These are phyloP conservation scores for Plectosphaerella cucumerina DNA, from an alignment of 2,329 filamentous ascomycete species.

Conservation along the genomic window DNA sequence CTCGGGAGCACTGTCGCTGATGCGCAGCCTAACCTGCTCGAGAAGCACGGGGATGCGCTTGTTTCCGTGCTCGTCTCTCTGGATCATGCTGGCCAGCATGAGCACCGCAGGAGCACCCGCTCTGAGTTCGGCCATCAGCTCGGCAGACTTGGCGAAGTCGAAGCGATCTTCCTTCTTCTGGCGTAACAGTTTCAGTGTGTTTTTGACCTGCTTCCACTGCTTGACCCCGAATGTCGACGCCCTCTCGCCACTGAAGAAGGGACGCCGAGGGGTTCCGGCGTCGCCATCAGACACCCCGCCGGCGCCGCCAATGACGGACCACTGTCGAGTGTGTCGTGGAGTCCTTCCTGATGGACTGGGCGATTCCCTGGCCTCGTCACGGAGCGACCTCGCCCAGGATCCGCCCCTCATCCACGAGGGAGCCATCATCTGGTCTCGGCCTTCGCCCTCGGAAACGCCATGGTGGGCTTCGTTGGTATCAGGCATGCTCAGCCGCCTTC, in stretches of 20 bases:
- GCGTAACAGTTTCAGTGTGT: conserved; percentile 74
- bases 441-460: conserved; percentile 72
- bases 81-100: conserved; percentile 96
- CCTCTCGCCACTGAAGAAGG: conserved; percentile 60
- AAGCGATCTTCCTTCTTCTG: conserved; percentile 83
- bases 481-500: conserved; percentile 62
- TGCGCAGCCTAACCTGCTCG: conserved; percentile 86
- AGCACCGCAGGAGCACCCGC: conserved; percentile 90
- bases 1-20: conserved; percentile 72
- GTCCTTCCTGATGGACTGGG: conserved; percentile 51
- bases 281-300: conserved; percentile 63
- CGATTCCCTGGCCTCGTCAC: conserved; percentile 46
- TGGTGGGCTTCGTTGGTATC: conserved; percentile 55
- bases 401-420: conserved; percentile 56
- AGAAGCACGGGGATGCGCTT: conserved; percentile 91
- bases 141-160: conserved; percentile 91
- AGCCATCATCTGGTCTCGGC: conserved; percentile 56
- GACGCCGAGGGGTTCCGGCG: conserved; percentile 50
- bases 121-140: conserved; percentile 90
- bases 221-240: conserved; percentile 72
- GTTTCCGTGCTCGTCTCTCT: conserved; percentile 92
- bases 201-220: conserved; percentile 91
- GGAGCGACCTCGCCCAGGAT: conserved; percentile 49
- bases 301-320: conserved; percentile 48
- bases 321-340: conserved; percentile 60